Conservation (phyloP, 352 stramenopile species). For the Plasmopara viticola region DNA sequence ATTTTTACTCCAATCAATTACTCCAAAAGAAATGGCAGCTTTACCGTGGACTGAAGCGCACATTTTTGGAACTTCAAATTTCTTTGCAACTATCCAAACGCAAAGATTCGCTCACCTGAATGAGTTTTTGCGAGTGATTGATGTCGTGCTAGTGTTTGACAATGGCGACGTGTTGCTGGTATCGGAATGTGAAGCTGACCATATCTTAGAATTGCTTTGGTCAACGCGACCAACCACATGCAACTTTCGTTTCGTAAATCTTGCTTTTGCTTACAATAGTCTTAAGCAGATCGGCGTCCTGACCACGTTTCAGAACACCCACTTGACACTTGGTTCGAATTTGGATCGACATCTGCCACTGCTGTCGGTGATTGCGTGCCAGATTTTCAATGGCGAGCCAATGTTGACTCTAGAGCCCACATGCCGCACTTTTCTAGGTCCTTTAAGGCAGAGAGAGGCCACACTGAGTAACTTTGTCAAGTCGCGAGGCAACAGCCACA, state of each 20-base stretch:
- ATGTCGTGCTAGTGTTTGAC: too few species aligned
- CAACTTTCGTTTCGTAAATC: slow-evolving; percentile 26
- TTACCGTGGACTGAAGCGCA: slow-evolving; percentile 23
- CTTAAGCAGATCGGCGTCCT: slow-evolving; percentile 2
- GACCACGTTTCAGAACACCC: slow-evolving; percentile 6
- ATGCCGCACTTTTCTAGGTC: slow-evolving; percentile 17
- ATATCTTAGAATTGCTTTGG: slow-evolving; percentile 33
- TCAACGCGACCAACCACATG: not conserved
- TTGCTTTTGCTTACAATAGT: slow-evolving; percentile 16
- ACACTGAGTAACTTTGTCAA: slow-evolving; percentile 27
- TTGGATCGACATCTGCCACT: slow-evolving; percentile 7
- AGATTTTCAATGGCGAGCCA: slow-evolving; percentile 34
- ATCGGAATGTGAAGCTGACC: slow-evolving; percentile 35
- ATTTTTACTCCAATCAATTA: slow-evolving; percentile 11
- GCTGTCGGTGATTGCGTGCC: slow-evolving; percentile 10
- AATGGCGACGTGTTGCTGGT: slow-evolving; percentile 33
- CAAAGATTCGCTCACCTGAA: too few species aligned
- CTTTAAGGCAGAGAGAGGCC: slow-evolving; percentile 12
- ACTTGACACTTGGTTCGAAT: slow-evolving; percentile 5
- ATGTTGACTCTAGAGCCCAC: slow-evolving; percentile 13
- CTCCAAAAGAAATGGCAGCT: slow-evolving; percentile 7
- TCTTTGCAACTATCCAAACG: slow-evolving; percentile 35
- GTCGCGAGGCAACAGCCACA: slow-evolving; percentile 22
- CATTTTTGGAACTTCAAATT: slow-evolving; percentile 41
- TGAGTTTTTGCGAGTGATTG: too few species aligned